phyloP scores from a whole-genome alignment of 208 protist species.

The Leishmania lainsoni region DNA sequence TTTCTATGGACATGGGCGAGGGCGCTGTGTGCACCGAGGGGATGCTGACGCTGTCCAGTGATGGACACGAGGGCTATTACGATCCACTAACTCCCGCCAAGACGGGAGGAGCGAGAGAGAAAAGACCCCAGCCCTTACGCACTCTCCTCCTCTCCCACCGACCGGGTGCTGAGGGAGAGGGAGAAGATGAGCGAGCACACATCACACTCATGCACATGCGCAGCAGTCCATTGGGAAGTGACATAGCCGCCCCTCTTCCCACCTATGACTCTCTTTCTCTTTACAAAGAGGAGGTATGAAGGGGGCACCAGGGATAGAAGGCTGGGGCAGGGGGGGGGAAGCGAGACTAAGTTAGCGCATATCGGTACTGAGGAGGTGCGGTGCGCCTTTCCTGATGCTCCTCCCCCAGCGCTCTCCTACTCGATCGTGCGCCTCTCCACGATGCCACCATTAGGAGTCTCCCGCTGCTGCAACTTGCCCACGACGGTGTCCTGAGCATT shows the following conservation, averaged over 20 bases:
- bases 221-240: background rate
- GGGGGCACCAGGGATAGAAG: background rate
- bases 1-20: background rate
- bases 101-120: background rate
- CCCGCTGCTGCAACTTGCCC: background rate
- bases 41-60: background rate
- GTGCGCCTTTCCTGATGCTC: background rate
- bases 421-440: background rate
- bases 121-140: background rate
- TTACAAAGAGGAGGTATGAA: background rate
- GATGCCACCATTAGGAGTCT: background rate
- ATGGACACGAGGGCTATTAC: background rate
- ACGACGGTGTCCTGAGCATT: background rate
- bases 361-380: background rate
- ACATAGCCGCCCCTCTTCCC: background rate
- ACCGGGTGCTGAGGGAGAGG: background rate
- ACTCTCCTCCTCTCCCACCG: background rate
- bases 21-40: background rate
- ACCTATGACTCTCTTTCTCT: background rate
- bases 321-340: background rate
- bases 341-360: background rate
- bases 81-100: background rate
- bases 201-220: background rate
- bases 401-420: background rate
- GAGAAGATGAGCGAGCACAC: background rate